These are phyloP conservation scores for Vitis labrusca DNA, from an alignment of 164 flowering plant species.

Conservation along the genomic window DNA sequence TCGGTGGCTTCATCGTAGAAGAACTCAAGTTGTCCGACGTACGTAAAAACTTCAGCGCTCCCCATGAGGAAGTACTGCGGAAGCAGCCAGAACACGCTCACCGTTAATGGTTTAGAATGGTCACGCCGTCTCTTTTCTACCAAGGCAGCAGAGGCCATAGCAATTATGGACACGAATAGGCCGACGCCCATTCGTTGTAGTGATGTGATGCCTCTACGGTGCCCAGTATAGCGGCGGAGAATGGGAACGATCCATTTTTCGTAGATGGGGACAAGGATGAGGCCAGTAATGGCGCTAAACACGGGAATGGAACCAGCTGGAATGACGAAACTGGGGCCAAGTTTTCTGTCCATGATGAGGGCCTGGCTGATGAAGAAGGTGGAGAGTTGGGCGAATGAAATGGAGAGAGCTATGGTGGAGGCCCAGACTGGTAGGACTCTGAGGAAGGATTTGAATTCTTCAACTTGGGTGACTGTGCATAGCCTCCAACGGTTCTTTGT, in stretches of 20 bases:
- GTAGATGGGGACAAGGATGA: constrained; percentile 65
- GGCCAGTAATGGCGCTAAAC: constrained; percentile 52
- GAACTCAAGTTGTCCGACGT: constrained; percentile 77
- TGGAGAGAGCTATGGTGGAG: constrained; percentile 64
- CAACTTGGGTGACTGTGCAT: constrained; percentile 76
- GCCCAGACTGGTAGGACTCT: constrained; percentile 68
- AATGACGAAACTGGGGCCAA: constrained; percentile 46
- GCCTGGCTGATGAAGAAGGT: constrained; percentile 78
- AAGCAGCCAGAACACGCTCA: constrained; percentile 66
- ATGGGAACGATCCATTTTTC: constrained; percentile 44
- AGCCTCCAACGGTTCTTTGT: constrained; percentile 52
- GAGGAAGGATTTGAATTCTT: constrained; percentile 59
- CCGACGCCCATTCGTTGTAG: constrained; percentile 75
- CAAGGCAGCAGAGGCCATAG: constrained; percentile 46
- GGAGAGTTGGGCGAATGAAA: constrained; percentile 58
- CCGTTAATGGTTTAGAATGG: not conserved
- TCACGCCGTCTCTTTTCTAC: constrained; percentile 50
- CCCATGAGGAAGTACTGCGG: constrained; percentile 70
- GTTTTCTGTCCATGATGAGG: constrained; percentile 47
- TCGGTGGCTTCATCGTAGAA: constrained; percentile 78
- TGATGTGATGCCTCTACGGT: constrained; percentile 59
- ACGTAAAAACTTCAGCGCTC: constrained; percentile 63
- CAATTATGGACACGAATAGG: constrained; percentile 49
- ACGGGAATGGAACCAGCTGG: constrained; percentile 64
- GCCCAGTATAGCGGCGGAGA: constrained; percentile 47